Percentiles rank a stretch among this genome's conserved stretches.
phyloP scores from a whole-genome alignment of 305 asterid species.

The Fraxinus albicans region DNA sequence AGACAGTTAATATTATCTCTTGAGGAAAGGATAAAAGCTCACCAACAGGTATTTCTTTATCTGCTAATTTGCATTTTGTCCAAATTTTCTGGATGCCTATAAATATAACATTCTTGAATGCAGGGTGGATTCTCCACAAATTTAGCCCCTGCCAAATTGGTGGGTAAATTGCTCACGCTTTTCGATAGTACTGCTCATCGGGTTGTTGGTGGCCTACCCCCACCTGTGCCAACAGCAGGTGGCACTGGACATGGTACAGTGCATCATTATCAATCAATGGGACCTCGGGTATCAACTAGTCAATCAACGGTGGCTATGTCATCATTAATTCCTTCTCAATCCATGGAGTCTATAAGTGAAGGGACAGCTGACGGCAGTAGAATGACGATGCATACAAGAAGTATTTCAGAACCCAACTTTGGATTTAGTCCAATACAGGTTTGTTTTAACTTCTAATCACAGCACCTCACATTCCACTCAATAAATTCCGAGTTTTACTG shows the following conservation, averaged over 20 bases:
- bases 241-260: conserved; percentile 47
- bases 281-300: conserved; percentile 76
- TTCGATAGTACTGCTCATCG: conserved; percentile 80
- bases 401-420: conserved; percentile 96
- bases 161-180: conserved; percentile 70
- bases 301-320: conserved; percentile 96
- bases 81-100: conserved; percentile 13
- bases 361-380: conserved; percentile 53
- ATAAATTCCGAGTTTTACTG: conserved; percentile 12
- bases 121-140: conserved; percentile 89
- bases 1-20: conserved; percentile 63
- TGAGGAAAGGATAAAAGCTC: conserved; percentile 81
- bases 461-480: conserved; percentile 4
- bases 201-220: conserved; percentile 78
- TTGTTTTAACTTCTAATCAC: conserved; percentile 21
- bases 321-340: conserved; percentile 68
- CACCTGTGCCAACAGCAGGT: conserved; percentile 56
- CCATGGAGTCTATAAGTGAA: conserved; percentile 67
- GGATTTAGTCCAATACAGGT: conserved; percentile 98
- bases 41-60: conserved; percentile 64
- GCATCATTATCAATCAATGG: conserved; percentile 42
- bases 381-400: conserved; percentile 69
- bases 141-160: conserved; percentile 69
- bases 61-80: conserved; percentile 10
- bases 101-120: conserved; percentile 28